Evolutionary conservation across 257 asterid genomes (phyloP), one percentile per base, ranked within the genome.

Genomic region (Lantana camara): DNA sequence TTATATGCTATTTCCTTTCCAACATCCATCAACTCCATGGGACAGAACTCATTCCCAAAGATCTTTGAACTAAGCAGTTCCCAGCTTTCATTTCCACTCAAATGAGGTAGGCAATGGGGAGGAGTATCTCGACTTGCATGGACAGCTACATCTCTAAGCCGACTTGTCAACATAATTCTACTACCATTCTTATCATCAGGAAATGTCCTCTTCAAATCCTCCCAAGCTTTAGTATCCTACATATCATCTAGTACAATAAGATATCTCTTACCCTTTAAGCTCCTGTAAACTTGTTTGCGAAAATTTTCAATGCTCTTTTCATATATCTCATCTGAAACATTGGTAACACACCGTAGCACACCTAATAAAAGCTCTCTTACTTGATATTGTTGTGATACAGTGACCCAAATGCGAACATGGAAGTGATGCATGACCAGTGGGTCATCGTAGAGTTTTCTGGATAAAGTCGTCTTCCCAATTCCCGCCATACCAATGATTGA

Each of bases 171-270:
- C n/a, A 69, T 49, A 32, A 75, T 46, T 58, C 73, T 57, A 52
- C 79, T 74, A 7, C 73, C 75, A 57, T 49, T 69, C 16, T 27
- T 30, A 22, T 74, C 68, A 9, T 69, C 47, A 15, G 72, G 79
- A 9, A 57, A 62, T 5, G 8, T 14, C 10, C 60, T 63, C 22
- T 41, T 69, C 50, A 74, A 23, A 10, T 45, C 48, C 50, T 61
- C 49, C n/a, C n/a, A n/a, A n/a, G n/a, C n/a, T n/a, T n/a, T n/a
- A n/a, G n/a, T n/a, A n/a, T n/a, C n/a, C n/a, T 75, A 75, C 51
- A 75, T 45, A 52, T 75, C 80, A 57, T 74, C 79, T 16, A 74
- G 16, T 3, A 64, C 75, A 22, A 74, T 32, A n/a, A 74, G 65
- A 57, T 69, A 69, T 14, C 75, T 64, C 47, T 21, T 63, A 14